phyloP scores from a whole-genome alignment of 768 basidiomycete genomes.

The Macrolepiota fuliginosa region DNA sequence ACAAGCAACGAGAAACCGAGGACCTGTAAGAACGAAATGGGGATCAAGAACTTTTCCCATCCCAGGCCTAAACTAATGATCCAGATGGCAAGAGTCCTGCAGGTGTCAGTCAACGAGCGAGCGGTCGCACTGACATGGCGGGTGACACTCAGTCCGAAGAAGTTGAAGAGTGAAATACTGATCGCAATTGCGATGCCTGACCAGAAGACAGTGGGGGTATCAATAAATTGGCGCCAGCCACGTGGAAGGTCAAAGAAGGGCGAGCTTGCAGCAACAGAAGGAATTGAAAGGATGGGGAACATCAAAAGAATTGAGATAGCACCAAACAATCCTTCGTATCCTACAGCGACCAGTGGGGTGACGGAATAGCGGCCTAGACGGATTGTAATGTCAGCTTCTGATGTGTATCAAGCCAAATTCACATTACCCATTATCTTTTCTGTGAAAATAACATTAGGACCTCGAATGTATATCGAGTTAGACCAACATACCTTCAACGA shows the following conservation, averaged over 20 bases:
- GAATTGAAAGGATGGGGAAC: constrained; percentile 77
- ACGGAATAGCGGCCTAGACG: constrained; percentile 66
- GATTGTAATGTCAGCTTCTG: constrained; percentile 10
- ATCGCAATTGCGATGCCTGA: constrained; percentile 69
- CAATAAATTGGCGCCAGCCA: constrained; percentile 87
- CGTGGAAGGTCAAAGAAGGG: constrained; percentile 85
- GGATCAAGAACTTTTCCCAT: constrained; percentile 86
- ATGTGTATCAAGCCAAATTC: background rate
- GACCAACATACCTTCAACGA: constrained; percentile 63
- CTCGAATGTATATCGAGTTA: background rate
- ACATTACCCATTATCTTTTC: constrained; percentile 84
- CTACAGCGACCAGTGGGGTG: constrained; percentile 89
- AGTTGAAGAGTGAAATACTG: constrained; percentile 83
- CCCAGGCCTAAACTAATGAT: constrained; percentile 83
- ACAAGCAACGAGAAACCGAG: constrained; percentile 86
- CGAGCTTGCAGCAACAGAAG: constrained; percentile 58
- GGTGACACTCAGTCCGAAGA: constrained; percentile 91
- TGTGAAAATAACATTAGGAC: constrained; percentile 18
- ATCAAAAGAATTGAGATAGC: constrained; percentile 72
- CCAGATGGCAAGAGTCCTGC: constrained; percentile 96
- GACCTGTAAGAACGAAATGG: constrained; percentile 80
- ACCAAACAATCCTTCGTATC: constrained; percentile 93
- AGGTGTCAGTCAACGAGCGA: constrained; percentile 89
- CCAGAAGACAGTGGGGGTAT: constrained; percentile 69
- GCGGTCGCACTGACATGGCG: constrained; percentile 91